Base-by-base conservation (phyloP, 768 basidiomycete species). In the Dacryopinax spathularia region DNA sequence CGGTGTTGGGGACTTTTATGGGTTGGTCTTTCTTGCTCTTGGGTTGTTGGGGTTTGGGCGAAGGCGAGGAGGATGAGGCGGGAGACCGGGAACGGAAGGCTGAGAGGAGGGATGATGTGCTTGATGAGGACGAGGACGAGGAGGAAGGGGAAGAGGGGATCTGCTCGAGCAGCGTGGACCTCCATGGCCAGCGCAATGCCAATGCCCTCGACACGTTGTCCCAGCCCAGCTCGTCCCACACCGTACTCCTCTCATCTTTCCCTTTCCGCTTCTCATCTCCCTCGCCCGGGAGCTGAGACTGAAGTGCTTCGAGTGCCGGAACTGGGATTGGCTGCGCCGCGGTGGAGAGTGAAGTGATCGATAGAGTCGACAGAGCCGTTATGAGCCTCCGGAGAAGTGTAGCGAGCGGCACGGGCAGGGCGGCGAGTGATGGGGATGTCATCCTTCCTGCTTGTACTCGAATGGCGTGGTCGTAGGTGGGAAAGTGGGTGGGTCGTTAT, bases 1-100 rank as follows among this genome's bases (percentile, higher is more conserved):
- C 68, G 12, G 67, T 65, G 10, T 41, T 66, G 16, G 69, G 67
- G 62, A 67, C 66, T 16, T 65, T 60, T 29, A 68, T 70, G 60
- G 70, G 72, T 25, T 3, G 29, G 13, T 13, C 25, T 6, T 2
- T 43, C 60, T 4, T 69, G 37, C n/a, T n/a, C n/a, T n/a, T n/a
- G 27, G 62, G 62, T 56, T 9, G 9, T 13, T 9, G 43, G 61
- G 43, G 25, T 36, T 33, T 18, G 65, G 60, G 34, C 25, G 43
- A 20, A 22, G 12, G 43, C 6, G 22, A 29, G 48, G 29, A 56
- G 48, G 25, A 10, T 13, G 48, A 29, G 13, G 29, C n/a, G n/a
- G n/a, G n/a, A n/a, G n/a, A n/a, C n/a, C n/a, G n/a, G n/a, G n/a
- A n/a, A n/a, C n/a, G n/a, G n/a, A n/a, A n/a, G n/a, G n/a, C n/a